Conservation (phyloP, 2,329 filamentous ascomycete genomes). For the Sordariomycetes sp. region DNA sequence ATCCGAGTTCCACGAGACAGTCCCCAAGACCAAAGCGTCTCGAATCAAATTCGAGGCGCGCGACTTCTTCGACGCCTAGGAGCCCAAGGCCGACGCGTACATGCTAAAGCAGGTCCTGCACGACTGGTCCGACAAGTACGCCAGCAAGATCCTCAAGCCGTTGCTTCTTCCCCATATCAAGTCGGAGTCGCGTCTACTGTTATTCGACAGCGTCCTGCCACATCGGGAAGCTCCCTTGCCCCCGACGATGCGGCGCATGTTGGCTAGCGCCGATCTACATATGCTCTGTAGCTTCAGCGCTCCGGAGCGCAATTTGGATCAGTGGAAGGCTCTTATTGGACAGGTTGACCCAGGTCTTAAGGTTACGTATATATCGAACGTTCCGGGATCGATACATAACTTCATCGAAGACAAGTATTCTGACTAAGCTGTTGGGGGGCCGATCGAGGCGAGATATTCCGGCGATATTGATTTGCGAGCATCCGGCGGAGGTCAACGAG, state of each 20-base stretch:
- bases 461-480: too few relatives aligned
- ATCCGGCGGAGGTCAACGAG: too few relatives aligned
- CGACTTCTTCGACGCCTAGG: slow-evolving; percentile 26
- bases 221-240: slow-evolving; percentile 13
- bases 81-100: slow-evolving; percentile 33
- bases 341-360: not conserved
- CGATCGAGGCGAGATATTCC: too few relatives aligned
- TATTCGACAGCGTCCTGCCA: slow-evolving; percentile 27
- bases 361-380: not conserved
- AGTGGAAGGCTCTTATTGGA: not conserved
- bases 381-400: not conserved
- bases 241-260: not conserved
- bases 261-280: slow-evolving; percentile 21
- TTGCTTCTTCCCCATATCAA: slow-evolving; percentile 31
- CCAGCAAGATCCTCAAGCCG: slow-evolving; percentile 25
- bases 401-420: not conserved
- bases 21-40: slow-evolving; percentile 19
- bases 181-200: slow-evolving; percentile 26
- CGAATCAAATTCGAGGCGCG: slow-evolving; percentile 24
- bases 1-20: slow-evolving; percentile 20
- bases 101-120: slow-evolving; percentile 45
- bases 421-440: too few relatives aligned
- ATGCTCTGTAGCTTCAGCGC: slow-evolving; percentile 40
- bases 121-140: slow-evolving; percentile 39
- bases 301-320: not conserved